Evolutionary conservation across 495 filamentous ascomycete genomes (phyloP).

Genomic region (Penicillium egyptiacum): DNA sequence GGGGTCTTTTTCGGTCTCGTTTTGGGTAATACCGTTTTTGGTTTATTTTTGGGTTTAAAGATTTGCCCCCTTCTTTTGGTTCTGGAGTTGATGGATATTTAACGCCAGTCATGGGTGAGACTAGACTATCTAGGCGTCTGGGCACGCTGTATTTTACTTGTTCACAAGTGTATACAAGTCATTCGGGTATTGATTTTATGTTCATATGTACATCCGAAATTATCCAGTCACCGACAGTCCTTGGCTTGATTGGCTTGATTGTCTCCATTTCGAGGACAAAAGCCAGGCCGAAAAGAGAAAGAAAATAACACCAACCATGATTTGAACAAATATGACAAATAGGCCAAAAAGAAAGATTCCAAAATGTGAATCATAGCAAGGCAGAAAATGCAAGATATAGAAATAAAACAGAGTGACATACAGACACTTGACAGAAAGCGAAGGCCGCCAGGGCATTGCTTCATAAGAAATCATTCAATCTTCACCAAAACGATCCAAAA

Average conservation of each 20-base stretch:
- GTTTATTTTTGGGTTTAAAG: no score
- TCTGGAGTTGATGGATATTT: no score
- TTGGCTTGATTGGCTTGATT: no score
- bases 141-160: neutral
- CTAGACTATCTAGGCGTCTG: neutral
- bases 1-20: no score
- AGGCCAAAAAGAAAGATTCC: neutral
- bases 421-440: slow-evolving; percentile 1
- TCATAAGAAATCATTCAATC: slow-evolving; percentile 3
- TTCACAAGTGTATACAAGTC: neutral
- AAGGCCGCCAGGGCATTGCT: slow-evolving; percentile 11
- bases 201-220: slow-evolving; percentile 10
- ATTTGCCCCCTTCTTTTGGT: no score
- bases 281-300: neutral
- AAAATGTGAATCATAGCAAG: neutral
- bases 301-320: slow-evolving; percentile 4
- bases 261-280: neutral
- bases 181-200: slow-evolving; percentile 2
- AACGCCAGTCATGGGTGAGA: no score
- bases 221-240: neutral
- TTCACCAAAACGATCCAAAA: slow-evolving; percentile 18
- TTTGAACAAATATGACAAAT: slow-evolving; percentile 4
- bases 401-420: slow-evolving; percentile 8
- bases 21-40: no score
- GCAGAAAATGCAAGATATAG: neutral